Base-by-base conservation (phyloP, 2,329 filamentous ascomycete genomes). In the Diaporthe nobilis region DNA sequence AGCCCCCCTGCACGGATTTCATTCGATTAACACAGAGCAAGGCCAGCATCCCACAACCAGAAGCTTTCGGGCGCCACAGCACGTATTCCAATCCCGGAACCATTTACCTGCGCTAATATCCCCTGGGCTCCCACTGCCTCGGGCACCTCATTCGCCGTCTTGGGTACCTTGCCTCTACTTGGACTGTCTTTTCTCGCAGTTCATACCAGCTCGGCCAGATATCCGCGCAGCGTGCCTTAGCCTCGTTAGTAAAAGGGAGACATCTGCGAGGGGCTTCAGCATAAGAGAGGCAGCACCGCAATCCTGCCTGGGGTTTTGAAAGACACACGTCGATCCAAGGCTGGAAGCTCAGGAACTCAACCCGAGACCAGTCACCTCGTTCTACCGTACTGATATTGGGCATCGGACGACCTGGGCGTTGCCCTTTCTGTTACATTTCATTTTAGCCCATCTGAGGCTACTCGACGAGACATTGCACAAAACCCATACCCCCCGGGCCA, bases 61-160 rank as follows among this genome's bases (percentile, higher is more conserved):
- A 73, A 42, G 70, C 74, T 75, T 68, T 68, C 58, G 51, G 71
- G 73, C 75, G 75, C 75, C 75, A 76, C 75, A 76, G 75, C 55
- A 76, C 72, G 61, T 61, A 73, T 73, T 25, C 67, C 70, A 73
- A 76, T 58, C 75, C 72, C 65, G 72, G 75, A 60, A 42, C 72
- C 65, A 60, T 53, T 70, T 60, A 44, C 42, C 28, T 75, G 65
- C 68, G 55, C 75, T 76, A 75, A 75, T 49, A 75, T 76, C 51
- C 75, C 58, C 75, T 74, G 75, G 75, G 25, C 74, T 71, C 57
- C 58, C 55, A 55, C 60, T 72, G 67, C 42, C 65, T 74, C 31
- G 72, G 58, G 55, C 72, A 47, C 67, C 72, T 75, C 20, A 47
- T 70, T 68, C 61, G 68, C 71, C 58, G 67, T 71, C 67, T 68